Base-by-base conservation (phyloP, 139 green algal genomes). In the Micractinium sp. region DNA sequence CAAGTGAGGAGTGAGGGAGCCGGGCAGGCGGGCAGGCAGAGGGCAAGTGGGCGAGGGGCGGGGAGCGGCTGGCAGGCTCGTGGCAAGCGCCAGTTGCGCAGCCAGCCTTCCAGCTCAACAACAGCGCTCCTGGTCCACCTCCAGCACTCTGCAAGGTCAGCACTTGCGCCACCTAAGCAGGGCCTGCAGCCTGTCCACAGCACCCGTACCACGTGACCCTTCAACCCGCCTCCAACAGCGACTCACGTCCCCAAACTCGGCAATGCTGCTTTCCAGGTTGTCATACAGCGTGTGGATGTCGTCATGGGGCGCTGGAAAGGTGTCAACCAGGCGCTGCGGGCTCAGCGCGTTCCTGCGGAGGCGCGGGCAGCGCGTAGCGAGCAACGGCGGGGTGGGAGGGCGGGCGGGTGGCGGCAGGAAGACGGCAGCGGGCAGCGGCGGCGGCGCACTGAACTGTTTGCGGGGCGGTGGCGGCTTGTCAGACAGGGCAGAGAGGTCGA, bases 201-300 rank as follows among this genome's bases (percentile, higher is more conserved):
- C 7, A 73, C 20, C 22, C 63, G 12, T 5, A 9, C 63, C 63
- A 73, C 63, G n/a, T n/a, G n/a, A n/a, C 63, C 63, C 22, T 36
- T 25, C 39, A 69, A 35, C 36, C 20, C n/a, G 12, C 16, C 31
- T 27, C 20, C 31, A 20, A 16, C 71, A 39, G 41, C 39, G 22
- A 33, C 89, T 88, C 80, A 98, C 95, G 77, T 98, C 92, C 20
- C 95, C 90, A 77, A 94, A 97, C 22, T 92, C 92, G 0, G 89
- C 82, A 0, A 97, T 87, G 76, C 82, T 92, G 67, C 85, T 93
- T 92, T 99, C 97, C 80, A 97, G 93, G 81, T 96, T 96, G 93
- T 99, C 97, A 82, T 99, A 96, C 31, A 99, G 92, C 14, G 97
- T 99, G 87, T 89, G 92, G 33, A 99, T 94, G 89, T 97, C 88